Percentiles rank a stretch among this genome's conserved stretches.
Evolutionary conservation across 495 filamentous ascomycete species (phyloP).

Genomic region (Penicillium pancosmium): DNA sequence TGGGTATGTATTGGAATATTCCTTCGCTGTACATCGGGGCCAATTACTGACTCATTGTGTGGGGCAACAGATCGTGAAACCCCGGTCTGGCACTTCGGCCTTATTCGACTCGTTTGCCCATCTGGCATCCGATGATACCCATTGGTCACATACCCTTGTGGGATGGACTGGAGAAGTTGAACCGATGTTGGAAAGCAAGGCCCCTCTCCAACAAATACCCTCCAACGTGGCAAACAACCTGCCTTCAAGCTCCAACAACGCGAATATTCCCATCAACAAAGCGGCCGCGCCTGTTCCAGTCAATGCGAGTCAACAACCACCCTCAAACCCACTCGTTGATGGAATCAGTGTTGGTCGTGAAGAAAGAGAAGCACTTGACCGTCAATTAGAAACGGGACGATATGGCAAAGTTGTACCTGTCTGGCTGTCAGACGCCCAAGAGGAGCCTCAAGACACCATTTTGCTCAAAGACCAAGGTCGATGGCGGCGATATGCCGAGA

Average conservation of each 20-base stretch:
- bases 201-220: conserved; percentile 37
- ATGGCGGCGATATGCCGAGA: conserved; percentile 88
- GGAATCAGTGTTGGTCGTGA: conserved; percentile 63
- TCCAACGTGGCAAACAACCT: conserved; percentile 32
- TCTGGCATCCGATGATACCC: conserved; percentile 71
- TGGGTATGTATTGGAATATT: conserved; percentile 64
- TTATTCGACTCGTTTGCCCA: conserved; percentile 86
- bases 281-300: conserved; percentile 73
- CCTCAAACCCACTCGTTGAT: conserved; percentile 60
- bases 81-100: conserved; percentile 81
- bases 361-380: conserved; percentile 70
- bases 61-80: conserved; percentile 49
- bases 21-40: not conserved
- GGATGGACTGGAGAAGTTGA: conserved; percentile 93
- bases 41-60: too few species aligned
- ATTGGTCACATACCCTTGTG: conserved; percentile 85
- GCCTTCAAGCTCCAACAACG: conserved; percentile 20
- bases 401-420: conserved; percentile 76
- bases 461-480: conserved; percentile 74
- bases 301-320: conserved; percentile 55
- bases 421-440: conserved; percentile 75
- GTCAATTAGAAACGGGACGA: conserved; percentile 66
- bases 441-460: conserved; percentile 64
- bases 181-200: conserved; percentile 41
- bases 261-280: conserved; percentile 47